Evolutionary conservation across 768 basidiomycete genomes (phyloP).

Genomic region (Trametopsis cervina): DNA sequence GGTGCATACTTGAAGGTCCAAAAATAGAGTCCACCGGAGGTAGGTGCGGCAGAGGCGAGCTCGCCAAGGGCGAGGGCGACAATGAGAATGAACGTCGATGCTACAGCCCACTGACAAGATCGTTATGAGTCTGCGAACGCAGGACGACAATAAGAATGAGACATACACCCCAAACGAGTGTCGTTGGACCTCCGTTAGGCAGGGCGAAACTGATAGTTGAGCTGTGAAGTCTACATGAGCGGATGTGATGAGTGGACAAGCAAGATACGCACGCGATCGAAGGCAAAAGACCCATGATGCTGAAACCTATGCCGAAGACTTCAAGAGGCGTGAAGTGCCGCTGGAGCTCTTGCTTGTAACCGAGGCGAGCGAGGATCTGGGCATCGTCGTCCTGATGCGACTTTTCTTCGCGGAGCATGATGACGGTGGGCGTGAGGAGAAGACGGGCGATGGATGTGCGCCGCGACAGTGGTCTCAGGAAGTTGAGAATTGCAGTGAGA

Average conservation of each 20-base stretch:
- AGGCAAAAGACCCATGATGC: conserved; percentile 62
- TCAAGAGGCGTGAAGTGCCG: conserved; percentile 28
- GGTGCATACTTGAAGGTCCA: conserved; percentile 30
- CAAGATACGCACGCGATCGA: conserved; percentile 45
- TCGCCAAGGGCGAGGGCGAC: conserved; percentile 30
- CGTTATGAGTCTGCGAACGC: conserved; percentile 13
- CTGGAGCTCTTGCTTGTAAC: conserved; percentile 46
- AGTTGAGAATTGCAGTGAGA: too few relatives aligned
- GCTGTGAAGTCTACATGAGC: conserved; percentile 16
- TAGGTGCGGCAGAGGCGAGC: conserved; percentile 29
- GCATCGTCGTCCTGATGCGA: conserved; percentile 28
- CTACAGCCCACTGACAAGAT: conserved; percentile 26
- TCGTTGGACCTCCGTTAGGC: conserved; percentile 61
- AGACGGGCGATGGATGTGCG: too few relatives aligned
- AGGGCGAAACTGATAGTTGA: conserved; percentile 46
- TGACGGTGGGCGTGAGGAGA: too few relatives aligned
- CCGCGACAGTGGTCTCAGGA: too few relatives aligned
- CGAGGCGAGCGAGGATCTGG: conserved; percentile 34
- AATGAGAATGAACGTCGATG: conserved; percentile 26
- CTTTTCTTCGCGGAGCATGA: too few relatives aligned
- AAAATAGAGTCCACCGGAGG: conserved; percentile 31
- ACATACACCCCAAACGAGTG: conserved; percentile 71
- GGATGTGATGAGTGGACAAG: not conserved
- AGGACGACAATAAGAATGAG: conserved; percentile 5
- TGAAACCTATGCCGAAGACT: conserved; percentile 69